Conservation (phyloP, 2,329 filamentous ascomycete genomes). For the Sarocladiaceae sp. region DNA sequence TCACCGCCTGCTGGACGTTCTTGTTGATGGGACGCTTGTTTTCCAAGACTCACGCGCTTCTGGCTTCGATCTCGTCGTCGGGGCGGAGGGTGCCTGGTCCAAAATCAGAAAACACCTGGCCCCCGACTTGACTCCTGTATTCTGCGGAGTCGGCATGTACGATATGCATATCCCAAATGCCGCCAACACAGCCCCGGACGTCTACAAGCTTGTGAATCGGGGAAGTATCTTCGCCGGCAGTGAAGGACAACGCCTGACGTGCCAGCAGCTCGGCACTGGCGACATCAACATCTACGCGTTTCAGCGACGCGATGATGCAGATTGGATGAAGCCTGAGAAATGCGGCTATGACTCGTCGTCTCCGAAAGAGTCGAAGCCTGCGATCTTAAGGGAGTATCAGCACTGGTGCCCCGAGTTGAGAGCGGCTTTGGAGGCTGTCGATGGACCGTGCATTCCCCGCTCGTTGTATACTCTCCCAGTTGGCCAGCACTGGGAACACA, state of each 20-base stretch:
- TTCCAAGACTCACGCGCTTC: constrained; percentile 30
- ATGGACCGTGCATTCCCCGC: constrained; percentile 33
- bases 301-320: constrained; percentile 31
- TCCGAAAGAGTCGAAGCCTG: constrained; percentile 31
- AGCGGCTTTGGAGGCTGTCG: constrained; percentile 35
- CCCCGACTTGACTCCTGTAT: constrained; percentile 35
- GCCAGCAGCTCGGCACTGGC: constrained; percentile 43
- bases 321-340: constrained; percentile 31
- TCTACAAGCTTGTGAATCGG: constrained; percentile 40
- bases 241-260: constrained; percentile 34
- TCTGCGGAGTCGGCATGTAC: constrained; percentile 39
- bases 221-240: constrained; percentile 41
- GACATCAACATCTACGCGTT: constrained; percentile 36
- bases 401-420: constrained; percentile 40
- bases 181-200: constrained; percentile 34
- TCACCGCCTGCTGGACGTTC: constrained; percentile 35
- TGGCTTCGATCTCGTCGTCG: constrained; percentile 35
- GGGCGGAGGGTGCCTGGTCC: constrained; percentile 34
- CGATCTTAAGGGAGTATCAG: constrained; percentile 30
- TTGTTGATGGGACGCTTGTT: constrained; percentile 27
- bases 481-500: constrained; percentile 42
- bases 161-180: constrained; percentile 38
- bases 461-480: constrained; percentile 51
- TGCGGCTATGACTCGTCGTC: constrained; percentile 40
- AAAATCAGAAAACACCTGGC: constrained; percentile 29